Conservation (phyloP, 164 flowering plant species). For the Piper longum region DNA sequence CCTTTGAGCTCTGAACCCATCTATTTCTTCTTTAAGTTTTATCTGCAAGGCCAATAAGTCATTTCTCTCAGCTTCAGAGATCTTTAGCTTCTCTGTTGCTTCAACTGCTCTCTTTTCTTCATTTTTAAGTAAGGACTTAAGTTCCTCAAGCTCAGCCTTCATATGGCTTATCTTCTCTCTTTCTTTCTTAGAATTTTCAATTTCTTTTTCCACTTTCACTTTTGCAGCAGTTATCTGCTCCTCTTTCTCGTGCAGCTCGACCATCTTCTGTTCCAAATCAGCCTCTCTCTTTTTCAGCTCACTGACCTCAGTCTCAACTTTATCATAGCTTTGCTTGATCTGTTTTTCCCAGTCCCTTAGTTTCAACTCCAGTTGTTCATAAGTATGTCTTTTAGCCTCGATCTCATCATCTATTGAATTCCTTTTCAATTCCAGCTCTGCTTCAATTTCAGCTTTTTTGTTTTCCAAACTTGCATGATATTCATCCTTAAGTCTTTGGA, state of each 20-base stretch:
- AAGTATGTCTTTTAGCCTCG: conserved; percentile 56
- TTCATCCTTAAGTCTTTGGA: conserved; percentile 34
- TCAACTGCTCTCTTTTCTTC: conserved; percentile 34
- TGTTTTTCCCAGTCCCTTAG: conserved; percentile 49
- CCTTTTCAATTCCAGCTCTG: conserved; percentile 40
- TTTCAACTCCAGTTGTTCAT: conserved; percentile 75
- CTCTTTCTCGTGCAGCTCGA: conserved; percentile 45
- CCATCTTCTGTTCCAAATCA: conserved; percentile 32
- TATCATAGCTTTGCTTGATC: conserved; percentile 45
- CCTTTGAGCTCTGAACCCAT: conserved; percentile 56
- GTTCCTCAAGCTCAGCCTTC: conserved; percentile 36
- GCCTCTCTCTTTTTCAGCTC: conserved; percentile 42
- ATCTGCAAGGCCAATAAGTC: conserved; percentile 52
- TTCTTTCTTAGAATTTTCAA: conserved; percentile 34
- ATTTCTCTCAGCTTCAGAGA: conserved; percentile 46
- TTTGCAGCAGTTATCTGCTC: conserved; percentile 28
- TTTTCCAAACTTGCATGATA: conserved; percentile 37
- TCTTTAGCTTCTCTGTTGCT: conserved; percentile 44
- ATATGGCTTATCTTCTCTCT: conserved; percentile 32
- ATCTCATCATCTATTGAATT: conserved; percentile 63
- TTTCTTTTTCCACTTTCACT: conserved; percentile 33
- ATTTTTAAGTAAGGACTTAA: conserved; percentile 34
- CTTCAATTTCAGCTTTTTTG: conserved; percentile 46
- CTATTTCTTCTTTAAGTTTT: conserved; percentile 86
- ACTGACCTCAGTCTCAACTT: conserved; percentile 37